phyloP scores from a whole-genome alignment of 352 stramenopile genomes.

The Phytophthora europaea region DNA sequence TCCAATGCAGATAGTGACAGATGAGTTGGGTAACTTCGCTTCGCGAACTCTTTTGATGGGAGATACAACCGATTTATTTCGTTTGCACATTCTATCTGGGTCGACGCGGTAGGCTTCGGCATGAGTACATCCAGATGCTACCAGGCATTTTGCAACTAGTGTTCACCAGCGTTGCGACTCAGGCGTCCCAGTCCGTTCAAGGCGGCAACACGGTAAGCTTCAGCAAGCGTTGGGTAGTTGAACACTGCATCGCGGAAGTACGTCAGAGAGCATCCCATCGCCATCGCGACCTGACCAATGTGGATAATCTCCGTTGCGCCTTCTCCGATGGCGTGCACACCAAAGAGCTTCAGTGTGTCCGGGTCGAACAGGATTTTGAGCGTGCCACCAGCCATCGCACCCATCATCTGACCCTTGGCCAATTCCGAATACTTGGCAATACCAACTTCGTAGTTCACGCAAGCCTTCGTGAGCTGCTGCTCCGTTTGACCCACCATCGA shows the following conservation, averaged over 20 bases:
- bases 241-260: slow-evolving; percentile 94
- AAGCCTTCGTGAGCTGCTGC: slow-evolving; percentile 83
- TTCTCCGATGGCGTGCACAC: slow-evolving; percentile 91
- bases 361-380: slow-evolving; percentile 93
- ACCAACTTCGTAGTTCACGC: slow-evolving; percentile 89
- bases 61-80: neutral
- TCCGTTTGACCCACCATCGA: slow-evolving; percentile 93
- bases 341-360: slow-evolving; percentile 81
- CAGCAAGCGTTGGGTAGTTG: slow-evolving; percentile 94
- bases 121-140: neutral
- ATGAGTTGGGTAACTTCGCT: neutral
- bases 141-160: slow-evolving; percentile 47
- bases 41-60: neutral
- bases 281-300: slow-evolving; percentile 93
- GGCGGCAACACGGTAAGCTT: slow-evolving; percentile 91
- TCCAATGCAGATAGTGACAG: neutral
- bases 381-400: slow-evolving; percentile 79
- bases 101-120: neutral
- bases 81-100: slow-evolving; percentile 2
- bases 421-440: slow-evolving; percentile 90
- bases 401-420: slow-evolving; percentile 92
- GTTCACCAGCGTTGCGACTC: slow-evolving; percentile 77
- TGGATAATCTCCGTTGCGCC: slow-evolving; percentile 93
- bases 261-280: slow-evolving; percentile 81
- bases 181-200: slow-evolving; percentile 90